Base-by-base conservation (phyloP, 371 early-diverging fungal species). In the Mucor sp. region DNA sequence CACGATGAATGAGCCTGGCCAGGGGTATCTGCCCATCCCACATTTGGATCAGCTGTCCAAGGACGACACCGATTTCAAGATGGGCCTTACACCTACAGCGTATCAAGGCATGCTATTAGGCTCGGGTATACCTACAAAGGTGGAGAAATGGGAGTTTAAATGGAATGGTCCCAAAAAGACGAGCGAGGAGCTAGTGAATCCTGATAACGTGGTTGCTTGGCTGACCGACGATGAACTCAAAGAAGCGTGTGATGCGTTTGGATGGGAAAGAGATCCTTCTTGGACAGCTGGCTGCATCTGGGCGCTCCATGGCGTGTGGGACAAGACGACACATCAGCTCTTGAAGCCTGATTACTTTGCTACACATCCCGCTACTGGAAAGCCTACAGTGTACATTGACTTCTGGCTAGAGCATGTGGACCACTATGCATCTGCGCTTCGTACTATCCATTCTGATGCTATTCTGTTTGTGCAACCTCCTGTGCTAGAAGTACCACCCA, bases 1-100 rank as follows among this genome's bases (percentile, higher is more conserved):
- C 55, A 84, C 89, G 1, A 80, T 93, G 74, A 93, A 93, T 65
- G 93, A 93, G 63, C 93, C 93, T 17, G 85, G 85, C 3, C 78
- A 82, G 47, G 93, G 93, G 2, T 91, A 81, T 68, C 65, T 90
- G 19, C 87, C 83, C 0, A 30, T 78, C 0, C 72, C 73, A n/a
- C 80, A 87, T 59, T 53, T 91, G 9, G 78, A 74, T n/a, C 71
- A 81, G 32, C 61, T 87, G n/a, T 58, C 59, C 21, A 78, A 83
- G 3, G 66, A 78, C 2, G 80, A 82, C 37, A 78, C 81, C 41
- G 83, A 82, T 25, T 77, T 86, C 65, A 82, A 82, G 48, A 89
- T 85, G 66, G 91, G 90, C 0, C 47, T 69, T 9, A 84, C 88
- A 9, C 92, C 92, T 0, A 91, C 90, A 0, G 75, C 87, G 6